These are phyloP conservation scores for Paramecium caudatum DNA, from an alignment of 73 alveolate genomes.

Conservation along the genomic window DNA sequence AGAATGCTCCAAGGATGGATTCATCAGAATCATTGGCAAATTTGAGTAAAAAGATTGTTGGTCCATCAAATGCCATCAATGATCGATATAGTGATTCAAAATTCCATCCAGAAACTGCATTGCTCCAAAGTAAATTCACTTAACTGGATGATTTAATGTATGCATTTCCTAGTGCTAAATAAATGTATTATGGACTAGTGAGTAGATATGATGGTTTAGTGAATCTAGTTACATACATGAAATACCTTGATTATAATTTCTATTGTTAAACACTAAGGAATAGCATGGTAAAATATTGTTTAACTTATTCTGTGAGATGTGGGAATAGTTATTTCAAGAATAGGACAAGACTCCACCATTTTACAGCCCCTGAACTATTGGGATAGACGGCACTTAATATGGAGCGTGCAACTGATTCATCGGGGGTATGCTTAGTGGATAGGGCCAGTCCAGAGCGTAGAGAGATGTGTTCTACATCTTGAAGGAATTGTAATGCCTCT, in stretches of 20 bases:
- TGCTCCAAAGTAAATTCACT: conserved; percentile 43
- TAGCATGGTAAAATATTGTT: conserved; percentile 18
- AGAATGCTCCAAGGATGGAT: conserved; percentile 23
- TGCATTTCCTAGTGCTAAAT: conserved; percentile 49
- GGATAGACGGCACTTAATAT: conserved; percentile 58
- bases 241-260: conserved; percentile 39
- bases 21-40: conserved; percentile 49
- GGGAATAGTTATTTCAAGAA: conserved; percentile 42
- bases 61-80: conserved; percentile 33
- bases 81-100: conserved; percentile 13
- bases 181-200: not conserved
- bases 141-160: conserved; percentile 37
- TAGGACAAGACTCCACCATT: conserved; percentile 64
- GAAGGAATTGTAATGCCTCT: conserved; percentile 36
- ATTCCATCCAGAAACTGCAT: conserved; percentile 56
- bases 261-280: not conserved
- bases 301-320: conserved; percentile 44
- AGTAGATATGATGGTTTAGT: conserved; percentile 53
- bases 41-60: conserved; percentile 18
- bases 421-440: not conserved
- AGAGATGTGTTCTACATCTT: conserved; percentile 46
- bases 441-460: conserved; percentile 28
- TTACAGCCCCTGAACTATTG: conserved; percentile 35
- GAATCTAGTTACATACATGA: not conserved
- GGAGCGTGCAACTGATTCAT: conserved; percentile 65